phyloP scores from a whole-genome alignment of 2,329 filamentous ascomycete genomes.

The Neofusicoccum sp. region DNA sequence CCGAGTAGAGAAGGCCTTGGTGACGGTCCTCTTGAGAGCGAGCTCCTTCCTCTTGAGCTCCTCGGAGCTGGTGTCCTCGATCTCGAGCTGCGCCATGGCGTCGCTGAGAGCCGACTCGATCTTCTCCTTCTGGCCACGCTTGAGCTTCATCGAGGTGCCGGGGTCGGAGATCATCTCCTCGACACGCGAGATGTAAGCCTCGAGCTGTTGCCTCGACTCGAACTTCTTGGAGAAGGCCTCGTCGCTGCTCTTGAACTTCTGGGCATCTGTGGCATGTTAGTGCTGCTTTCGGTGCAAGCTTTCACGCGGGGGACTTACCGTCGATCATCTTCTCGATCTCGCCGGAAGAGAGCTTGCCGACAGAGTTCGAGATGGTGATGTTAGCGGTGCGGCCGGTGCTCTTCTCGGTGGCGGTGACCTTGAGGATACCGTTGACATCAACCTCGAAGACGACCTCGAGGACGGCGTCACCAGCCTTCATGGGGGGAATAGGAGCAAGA shows the following conservation, averaged over 20 bases:
- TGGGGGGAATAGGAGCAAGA: slow-evolving; percentile 78
- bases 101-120: slow-evolving; percentile 96
- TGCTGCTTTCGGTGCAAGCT: neutral
- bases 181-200: slow-evolving; percentile 97
- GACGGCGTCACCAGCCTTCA: slow-evolving; percentile 94
- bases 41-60: slow-evolving; percentile 99
- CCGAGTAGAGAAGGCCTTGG: slow-evolving; percentile 95
- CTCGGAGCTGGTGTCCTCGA: slow-evolving; percentile 87
- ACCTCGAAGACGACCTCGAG: slow-evolving; percentile 99
- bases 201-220: slow-evolving; percentile 98
- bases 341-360: slow-evolving; percentile 90
- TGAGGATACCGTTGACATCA: slow-evolving; percentile 99
- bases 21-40: slow-evolving; percentile 94
- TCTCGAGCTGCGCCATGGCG: slow-evolving; percentile 95
- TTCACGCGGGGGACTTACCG: slow-evolving; percentile 52
- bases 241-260: slow-evolving; percentile 98
- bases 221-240: slow-evolving; percentile 99
- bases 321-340: slow-evolving; percentile 99
- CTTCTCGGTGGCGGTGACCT: slow-evolving; percentile 99
- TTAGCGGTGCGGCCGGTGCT: slow-evolving; percentile 96
- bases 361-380: slow-evolving; percentile 99
- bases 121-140: slow-evolving; percentile 99
- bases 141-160: slow-evolving; percentile 92
- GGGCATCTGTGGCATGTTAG: slow-evolving; percentile 65
- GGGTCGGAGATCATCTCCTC: slow-evolving; percentile 99